Base-by-base conservation (phyloP, 2,329 filamentous ascomycete species). In the Tympanopsis confertula region DNA sequence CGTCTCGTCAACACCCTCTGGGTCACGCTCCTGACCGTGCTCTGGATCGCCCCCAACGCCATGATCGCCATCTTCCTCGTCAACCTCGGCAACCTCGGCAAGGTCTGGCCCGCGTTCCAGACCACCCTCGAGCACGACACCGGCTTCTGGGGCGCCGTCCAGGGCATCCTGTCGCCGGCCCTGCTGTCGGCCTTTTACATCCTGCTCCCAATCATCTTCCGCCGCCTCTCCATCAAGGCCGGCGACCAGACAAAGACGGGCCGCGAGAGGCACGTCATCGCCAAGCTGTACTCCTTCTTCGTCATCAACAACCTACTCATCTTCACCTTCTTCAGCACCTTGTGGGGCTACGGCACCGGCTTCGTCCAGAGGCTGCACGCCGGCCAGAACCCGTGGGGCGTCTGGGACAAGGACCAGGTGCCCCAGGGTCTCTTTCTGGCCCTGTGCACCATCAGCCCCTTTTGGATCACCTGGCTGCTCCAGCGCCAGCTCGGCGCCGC, bases 271-370 rank as follows among this genome's bases (percentile, higher is more conserved):
- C 89, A 96, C 56, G 91, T 96, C 38, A 71, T 91, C 41, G 80
- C 78, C 44, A 93, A 94, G 58, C 71, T 98, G 3, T 98, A 93
- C 60, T 74, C 83, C 15, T 98, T 98, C 64, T 98, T 98, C 59
- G 75, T 95, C 37, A 86, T 98, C 68, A 98, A 98, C 71, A 96
- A 96, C 53, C 61, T 98, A 39, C 66, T 98, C 46, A 78, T 96
- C 41, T 96, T 96, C 59, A 94, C 88, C 10, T 66, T 94, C 13
- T 96, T 96, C 58, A 86, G 84, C 33, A 78, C 85, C 2, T 61
- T 88, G 13, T 95, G 86, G 77, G 65, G 66, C 1, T 87, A 87
- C 49, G 65, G 87, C 5, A 62, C 77, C 1, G 65, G 65, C 3
- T 76, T 94, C 26, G 63, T 88, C 35, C 53, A 72, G 3, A 61